Percentiles rank a stretch among this genome's conserved stretches.
phyloP scores from a whole-genome alignment of 2,329 filamentous ascomycete species.

The Ophiostoma piceae region DNA sequence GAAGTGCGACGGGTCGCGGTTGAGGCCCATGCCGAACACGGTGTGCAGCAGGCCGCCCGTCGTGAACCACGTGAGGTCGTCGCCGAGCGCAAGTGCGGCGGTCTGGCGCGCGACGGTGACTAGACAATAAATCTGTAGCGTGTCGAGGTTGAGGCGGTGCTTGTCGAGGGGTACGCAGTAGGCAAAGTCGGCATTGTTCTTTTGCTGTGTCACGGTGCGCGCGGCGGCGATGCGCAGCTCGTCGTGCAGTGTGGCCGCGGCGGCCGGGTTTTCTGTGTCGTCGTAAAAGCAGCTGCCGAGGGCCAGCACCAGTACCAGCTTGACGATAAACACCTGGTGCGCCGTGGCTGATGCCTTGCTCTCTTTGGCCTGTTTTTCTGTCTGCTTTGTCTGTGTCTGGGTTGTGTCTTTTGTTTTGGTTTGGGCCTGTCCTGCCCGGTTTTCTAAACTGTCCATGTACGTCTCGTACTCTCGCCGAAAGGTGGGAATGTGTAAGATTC shows the following conservation, averaged over 20 bases:
- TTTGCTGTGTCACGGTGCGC: constrained; percentile 21
- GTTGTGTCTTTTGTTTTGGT: neutral
- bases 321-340: constrained; percentile 40
- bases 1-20: constrained; percentile 51
- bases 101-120: constrained; percentile 27
- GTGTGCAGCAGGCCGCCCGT: constrained; percentile 47
- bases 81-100: constrained; percentile 39
- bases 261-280: constrained; percentile 14
- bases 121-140: constrained; percentile 26
- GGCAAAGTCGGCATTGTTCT: constrained; percentile 16
- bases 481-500: constrained; percentile 50
- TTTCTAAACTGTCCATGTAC: constrained; percentile 39
- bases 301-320: constrained; percentile 45
- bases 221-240: constrained; percentile 22
- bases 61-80: constrained; percentile 50
- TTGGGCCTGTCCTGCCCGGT: neutral
- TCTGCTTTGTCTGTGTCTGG: neutral
- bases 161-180: constrained; percentile 25
- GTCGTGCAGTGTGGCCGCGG: constrained; percentile 17
- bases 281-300: constrained; percentile 44
- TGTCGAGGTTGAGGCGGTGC: constrained; percentile 25
- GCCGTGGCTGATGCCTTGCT: neutral
- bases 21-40: constrained; percentile 55
- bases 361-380: neutral
- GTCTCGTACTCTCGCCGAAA: constrained; percentile 48